Conservation (phyloP, 768 basidiomycete species). For the Boletus barrowsii region DNA sequence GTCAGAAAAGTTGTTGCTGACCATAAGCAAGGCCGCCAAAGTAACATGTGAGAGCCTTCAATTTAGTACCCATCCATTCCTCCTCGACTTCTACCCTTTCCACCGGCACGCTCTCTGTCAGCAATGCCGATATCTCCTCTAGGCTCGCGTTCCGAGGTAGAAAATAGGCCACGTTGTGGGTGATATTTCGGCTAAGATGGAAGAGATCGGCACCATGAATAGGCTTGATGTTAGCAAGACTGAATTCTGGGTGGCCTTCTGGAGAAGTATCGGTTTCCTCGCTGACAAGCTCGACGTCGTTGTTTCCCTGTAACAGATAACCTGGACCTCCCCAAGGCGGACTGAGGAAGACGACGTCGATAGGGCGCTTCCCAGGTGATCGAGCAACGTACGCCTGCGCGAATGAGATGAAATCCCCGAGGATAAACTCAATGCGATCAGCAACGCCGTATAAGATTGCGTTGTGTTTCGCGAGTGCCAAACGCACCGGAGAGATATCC, state of each 20-base stretch:
- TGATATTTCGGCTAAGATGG: conserved; percentile 62
- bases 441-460: conserved; percentile 92
- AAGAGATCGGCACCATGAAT: conserved; percentile 85
- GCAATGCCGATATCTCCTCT: conserved; percentile 63
- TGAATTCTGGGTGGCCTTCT: conserved; percentile 53
- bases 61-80: conserved; percentile 91
- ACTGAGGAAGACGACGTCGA: conserved; percentile 90
- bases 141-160: conserved; percentile 80
- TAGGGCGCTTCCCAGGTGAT: conserved; percentile 41
- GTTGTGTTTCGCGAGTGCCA: conserved; percentile 91
- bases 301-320: conserved; percentile 43
- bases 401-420: conserved; percentile 82
- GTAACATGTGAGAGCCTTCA: conserved; percentile 94
- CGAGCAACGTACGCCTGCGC: conserved; percentile 49
- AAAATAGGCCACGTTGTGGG: conserved; percentile 84
- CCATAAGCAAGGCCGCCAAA: conserved; percentile 79
- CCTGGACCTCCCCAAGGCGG: conserved; percentile 94
- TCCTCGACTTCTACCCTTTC: conserved; percentile 91
- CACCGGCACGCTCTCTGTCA: conserved; percentile 17
- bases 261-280: background rate
- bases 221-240: conserved; percentile 70
- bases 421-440: conserved; percentile 92
- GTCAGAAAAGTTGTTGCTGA: conserved; percentile 59
- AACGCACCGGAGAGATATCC: conserved; percentile 79
- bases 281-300: background rate